Evolutionary conservation across 768 basidiomycete genomes (phyloP).

Genomic region (Pisolithus microcarpus): DNA sequence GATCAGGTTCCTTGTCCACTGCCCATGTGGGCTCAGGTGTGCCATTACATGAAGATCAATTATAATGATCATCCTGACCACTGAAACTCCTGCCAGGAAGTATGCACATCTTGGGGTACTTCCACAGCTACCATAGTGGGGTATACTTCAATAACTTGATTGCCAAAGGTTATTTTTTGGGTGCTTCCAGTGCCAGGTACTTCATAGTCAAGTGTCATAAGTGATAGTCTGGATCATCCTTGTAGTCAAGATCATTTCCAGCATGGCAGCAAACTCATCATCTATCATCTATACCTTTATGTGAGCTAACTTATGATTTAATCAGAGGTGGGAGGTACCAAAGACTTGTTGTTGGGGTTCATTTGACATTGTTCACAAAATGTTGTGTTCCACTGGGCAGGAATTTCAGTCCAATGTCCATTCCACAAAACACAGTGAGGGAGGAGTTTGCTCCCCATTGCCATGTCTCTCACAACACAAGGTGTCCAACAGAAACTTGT

Average conservation of each 20-base stretch:
- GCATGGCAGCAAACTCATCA: conserved; percentile 60
- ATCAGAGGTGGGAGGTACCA: conserved; percentile 64
- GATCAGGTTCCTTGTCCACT: conserved; percentile 25
- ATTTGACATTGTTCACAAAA: too few species aligned
- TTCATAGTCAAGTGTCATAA: too few species aligned
- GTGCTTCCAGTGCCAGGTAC: conserved; percentile 62
- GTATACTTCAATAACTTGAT: conserved; percentile 59
- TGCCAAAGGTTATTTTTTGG: conserved; percentile 70
- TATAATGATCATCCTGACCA: not conserved
- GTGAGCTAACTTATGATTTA: not conserved
- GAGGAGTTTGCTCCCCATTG: too few species aligned
- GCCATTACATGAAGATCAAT: conserved; percentile 4
- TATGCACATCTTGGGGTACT: conserved; percentile 71
- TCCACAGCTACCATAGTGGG: conserved; percentile 68
- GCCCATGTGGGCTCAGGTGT: conserved; percentile 40
- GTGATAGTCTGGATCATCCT: not conserved
- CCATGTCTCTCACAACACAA: too few species aligned
- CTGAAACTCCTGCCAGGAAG: conserved; percentile 71
- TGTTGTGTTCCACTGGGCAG: too few species aligned
- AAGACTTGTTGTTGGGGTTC: too few species aligned
- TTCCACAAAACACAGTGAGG: too few species aligned
- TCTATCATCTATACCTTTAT: conserved; percentile 48
- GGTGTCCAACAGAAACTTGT: too few species aligned
- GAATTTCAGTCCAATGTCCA: too few species aligned
- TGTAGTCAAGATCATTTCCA: conserved; percentile 62